Conservation (phyloP, 768 basidiomycete species). For the Tylopilus rubrobrunneus region DNA sequence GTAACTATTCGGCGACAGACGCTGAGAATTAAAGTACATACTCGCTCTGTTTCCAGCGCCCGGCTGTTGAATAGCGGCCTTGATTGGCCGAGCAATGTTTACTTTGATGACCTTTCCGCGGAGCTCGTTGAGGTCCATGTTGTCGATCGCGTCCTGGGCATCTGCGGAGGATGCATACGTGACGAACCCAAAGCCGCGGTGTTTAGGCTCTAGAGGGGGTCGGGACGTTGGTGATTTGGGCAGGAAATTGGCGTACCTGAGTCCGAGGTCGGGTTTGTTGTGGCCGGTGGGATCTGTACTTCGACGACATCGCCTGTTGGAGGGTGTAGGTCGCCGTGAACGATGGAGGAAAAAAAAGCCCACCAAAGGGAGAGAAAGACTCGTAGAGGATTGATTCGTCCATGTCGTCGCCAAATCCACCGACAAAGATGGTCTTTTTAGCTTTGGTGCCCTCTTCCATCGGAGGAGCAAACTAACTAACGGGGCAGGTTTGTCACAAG, state of each 20-base stretch:
- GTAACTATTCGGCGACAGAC: not conserved
- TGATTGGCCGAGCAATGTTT: conserved; percentile 82
- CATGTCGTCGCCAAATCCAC: conserved; percentile 79
- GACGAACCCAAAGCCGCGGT: conserved; percentile 92
- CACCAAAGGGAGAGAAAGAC: conserved; percentile 85
- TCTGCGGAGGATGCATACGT: conserved; percentile 77
- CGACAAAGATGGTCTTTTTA: conserved; percentile 86
- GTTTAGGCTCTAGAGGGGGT: conserved; percentile 56
- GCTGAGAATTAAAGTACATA: conserved; percentile 34
- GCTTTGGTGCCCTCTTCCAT: conserved; percentile 83
- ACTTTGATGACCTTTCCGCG: conserved; percentile 74
- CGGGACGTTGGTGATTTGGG: conserved; percentile 4
- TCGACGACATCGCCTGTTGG: conserved; percentile 84
- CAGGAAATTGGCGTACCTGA: conserved; percentile 37
- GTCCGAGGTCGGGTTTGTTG: conserved; percentile 63
- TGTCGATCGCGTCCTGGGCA: conserved; percentile 96
- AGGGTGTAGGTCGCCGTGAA: not conserved
- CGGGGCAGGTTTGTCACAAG: conserved; percentile 12
- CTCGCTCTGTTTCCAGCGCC: conserved; percentile 73
- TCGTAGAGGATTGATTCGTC: conserved; percentile 76
- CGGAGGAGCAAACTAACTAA: not conserved
- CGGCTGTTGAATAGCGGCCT: conserved; percentile 57
- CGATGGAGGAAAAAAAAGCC: conserved; percentile 16
- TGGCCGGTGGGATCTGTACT: conserved; percentile 80
- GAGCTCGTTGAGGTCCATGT: conserved; percentile 95